phyloP scores from a whole-genome alignment of 2,329 filamentous ascomycete genomes.

The Alternaria burnsii region DNA sequence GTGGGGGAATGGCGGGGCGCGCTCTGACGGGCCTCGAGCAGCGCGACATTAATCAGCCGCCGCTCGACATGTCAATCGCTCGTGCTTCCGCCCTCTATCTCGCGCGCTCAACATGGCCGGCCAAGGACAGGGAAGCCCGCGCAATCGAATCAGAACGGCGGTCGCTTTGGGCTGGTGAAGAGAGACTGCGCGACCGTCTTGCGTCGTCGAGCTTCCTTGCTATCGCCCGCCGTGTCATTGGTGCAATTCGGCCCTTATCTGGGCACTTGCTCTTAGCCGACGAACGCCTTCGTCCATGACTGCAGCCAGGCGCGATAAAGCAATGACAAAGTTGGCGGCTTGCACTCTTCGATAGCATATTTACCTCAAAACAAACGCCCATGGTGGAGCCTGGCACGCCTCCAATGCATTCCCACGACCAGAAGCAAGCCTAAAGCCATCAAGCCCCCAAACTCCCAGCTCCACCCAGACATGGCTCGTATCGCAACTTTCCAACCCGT shows the following conservation, averaged over 20 bases:
- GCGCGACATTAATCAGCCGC: conserved; percentile 37
- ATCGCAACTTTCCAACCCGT: background rate
- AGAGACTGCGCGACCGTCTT: conserved; percentile 5
- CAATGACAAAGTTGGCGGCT: background rate
- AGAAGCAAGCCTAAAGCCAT: background rate
- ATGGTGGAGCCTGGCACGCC: background rate
- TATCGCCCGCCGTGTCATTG: conserved; percentile 17
- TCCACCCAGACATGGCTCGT: no score
- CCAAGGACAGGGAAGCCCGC: conserved; percentile 15
- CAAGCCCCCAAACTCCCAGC: background rate
- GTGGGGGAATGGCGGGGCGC: conserved; percentile 34
- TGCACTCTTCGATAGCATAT: background rate
- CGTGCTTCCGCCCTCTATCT: conserved; percentile 20
- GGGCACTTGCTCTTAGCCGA: background rate
- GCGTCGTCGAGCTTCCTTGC: background rate
- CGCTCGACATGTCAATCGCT: conserved; percentile 18
- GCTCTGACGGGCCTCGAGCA: conserved; percentile 23
- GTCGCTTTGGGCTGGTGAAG: conserved; percentile 21
- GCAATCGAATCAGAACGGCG: conserved; percentile 14
- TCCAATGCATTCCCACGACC: background rate
- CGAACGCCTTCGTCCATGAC: conserved; percentile 5
- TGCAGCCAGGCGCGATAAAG: conserved; percentile 6
- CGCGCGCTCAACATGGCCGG: conserved; percentile 29
- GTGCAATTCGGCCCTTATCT: conserved; percentile 19
- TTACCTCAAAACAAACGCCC: background rate